Percentiles rank a stretch among this genome's conserved stretches.
Conservation (phyloP, 306 rosid genomes). For the Sesbania bispinosa region DNA sequence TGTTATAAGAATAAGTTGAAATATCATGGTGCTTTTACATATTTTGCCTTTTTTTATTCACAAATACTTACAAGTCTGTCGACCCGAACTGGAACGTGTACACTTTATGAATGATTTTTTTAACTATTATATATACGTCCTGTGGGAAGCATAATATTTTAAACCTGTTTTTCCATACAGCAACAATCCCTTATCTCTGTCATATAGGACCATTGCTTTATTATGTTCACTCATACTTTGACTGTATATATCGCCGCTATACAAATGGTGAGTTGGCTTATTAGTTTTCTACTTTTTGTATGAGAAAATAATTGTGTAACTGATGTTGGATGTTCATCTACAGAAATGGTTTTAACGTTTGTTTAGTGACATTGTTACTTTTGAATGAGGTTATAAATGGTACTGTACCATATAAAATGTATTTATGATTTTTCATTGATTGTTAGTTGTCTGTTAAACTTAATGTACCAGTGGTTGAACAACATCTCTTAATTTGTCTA, state of each 20-base stretch:
- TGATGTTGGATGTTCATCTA: neutral
- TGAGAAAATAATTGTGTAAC: neutral
- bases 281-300: no score
- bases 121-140: neutral
- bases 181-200: neutral
- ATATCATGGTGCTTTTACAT: neutral
- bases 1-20: neutral
- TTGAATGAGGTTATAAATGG: neutral
- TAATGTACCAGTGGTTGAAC: neutral
- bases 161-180: neutral
- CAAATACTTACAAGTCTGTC: neutral
- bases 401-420: neutral
- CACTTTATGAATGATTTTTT: neutral
- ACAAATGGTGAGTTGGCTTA: neutral
- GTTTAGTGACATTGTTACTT: neutral
- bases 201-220: neutral
- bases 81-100: neutral
- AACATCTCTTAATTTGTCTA: conserved; percentile 4
- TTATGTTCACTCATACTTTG: neutral
- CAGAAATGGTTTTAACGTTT: neutral
- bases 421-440: neutral
- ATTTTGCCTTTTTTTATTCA: neutral
- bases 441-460: neutral
- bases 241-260: neutral
- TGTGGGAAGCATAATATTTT: neutral